Base-by-base conservation (phyloP, 1,284 basidiomycete genomes). In the Tilletia setariae region DNA sequence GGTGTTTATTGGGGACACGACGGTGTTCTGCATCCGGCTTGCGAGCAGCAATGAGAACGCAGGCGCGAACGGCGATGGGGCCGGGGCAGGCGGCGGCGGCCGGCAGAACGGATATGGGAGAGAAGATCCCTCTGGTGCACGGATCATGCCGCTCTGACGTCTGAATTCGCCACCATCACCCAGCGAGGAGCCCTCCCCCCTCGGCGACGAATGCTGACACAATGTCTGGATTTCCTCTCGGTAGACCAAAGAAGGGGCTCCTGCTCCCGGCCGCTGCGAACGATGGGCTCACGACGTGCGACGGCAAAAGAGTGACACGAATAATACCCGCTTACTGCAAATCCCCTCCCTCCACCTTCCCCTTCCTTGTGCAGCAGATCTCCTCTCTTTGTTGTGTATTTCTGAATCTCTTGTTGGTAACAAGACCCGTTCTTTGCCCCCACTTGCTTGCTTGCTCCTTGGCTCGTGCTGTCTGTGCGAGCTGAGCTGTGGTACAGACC, bases 1-100 rank as follows among this genome's bases (percentile, higher is more conserved):
- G 23, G 73, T 82, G 21, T 80, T 82, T 51, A 61, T 61, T 35
- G 78, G 79, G 35, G 79, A 80, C 59, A 73, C 74, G 11, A 74
- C 76, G n/a, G 74, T 78, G 32, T 79, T 75, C 62, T 74, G 72
- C 64, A 74, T 80, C 21, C 68, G 75, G n/a, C 65, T 78, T 49
- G 67, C 62, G 15, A 63, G 35, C 23, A 40, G 62, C 21, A 46
- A 30, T 9, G 67, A 44, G 19, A 23, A 25, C 15, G 51, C 21
- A 15, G 51, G n/a, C 1, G 21, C 21, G 13, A 21, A 15, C 28
- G 51, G 56, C 23, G 40, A 53, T 61, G 1, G 19, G 51, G 51
- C 3, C 46, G 46, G 46, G 19, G 46, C 19, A 19, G 46, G 49
- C 32, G 32, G 46, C 2, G 32, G 43, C 6, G 30, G 56, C 11